Conservation (phyloP, 805 yeast genomes). For the Metschnikowia dekortorum region DNA sequence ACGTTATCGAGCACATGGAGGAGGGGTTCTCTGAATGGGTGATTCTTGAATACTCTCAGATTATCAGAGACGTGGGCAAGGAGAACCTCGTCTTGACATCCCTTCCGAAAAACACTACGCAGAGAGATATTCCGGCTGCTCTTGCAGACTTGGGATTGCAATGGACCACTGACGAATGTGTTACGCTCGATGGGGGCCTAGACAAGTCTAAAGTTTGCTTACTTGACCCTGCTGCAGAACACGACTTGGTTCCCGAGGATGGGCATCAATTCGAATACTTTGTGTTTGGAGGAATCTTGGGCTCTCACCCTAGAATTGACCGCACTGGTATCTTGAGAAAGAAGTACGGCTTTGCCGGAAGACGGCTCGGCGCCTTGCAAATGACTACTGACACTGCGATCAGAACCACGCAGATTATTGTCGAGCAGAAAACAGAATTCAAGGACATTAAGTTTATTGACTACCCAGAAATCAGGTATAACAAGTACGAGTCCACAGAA, state of each 20-base stretch:
- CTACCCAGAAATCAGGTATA: conserved; percentile 89
- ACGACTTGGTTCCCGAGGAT: conserved; percentile 73
- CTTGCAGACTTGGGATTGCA: conserved; percentile 61
- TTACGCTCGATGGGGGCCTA: conserved; percentile 44
- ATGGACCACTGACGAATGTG: conserved; percentile 77
- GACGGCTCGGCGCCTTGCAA: conserved; percentile 81
- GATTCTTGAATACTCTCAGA: conserved; percentile 75
- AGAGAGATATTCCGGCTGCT: conserved; percentile 57
- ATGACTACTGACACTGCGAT: conserved; percentile 99
- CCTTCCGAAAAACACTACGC: conserved; percentile 59
- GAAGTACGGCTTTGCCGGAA: conserved; percentile 80
- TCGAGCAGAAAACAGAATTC: conserved; percentile 54
- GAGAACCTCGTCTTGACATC: conserved; percentile 75
- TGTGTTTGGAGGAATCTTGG: conserved; percentile 94
- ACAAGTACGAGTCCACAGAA: conserved; percentile 86
- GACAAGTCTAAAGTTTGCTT: conserved; percentile 61
- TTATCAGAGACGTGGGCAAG: conserved; percentile 76
- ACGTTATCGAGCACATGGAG: conserved; percentile 96
- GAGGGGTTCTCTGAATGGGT: conserved; percentile 97
- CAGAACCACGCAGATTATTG: conserved; percentile 78
- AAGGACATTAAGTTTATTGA: conserved; percentile 81
- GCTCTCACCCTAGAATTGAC: conserved; percentile 90
- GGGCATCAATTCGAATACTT: conserved; percentile 69
- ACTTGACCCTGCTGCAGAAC: conserved; percentile 81
- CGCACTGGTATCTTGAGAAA: conserved; percentile 83